A percentile compares a stretch with the other conserved stretches of the same genome.
These are phyloP conservation scores for Oropetium thomaeum DNA, from an alignment of 176 grass and related monocot genomes.

Conservation along the genomic window DNA sequence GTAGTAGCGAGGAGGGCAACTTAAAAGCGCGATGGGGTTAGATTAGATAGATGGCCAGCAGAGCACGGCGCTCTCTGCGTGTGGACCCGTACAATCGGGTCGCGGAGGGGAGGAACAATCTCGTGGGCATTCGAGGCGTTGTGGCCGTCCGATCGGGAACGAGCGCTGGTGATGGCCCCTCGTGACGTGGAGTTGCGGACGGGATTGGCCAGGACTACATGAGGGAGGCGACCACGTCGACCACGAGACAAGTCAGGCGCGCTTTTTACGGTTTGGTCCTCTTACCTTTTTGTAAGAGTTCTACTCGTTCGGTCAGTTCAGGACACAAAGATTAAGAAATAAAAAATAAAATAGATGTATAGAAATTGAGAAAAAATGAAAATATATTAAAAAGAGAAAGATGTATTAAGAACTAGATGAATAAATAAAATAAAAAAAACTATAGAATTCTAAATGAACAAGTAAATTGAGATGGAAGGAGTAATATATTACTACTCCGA, in stretches of 20 bases:
- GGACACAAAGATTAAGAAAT: too few relatives aligned
- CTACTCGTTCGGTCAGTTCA: too few relatives aligned
- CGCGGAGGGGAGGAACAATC: not conserved
- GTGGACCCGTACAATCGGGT: conserved; percentile 6
- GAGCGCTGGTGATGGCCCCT: not conserved
- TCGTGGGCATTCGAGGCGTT: not conserved
- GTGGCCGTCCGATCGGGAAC: not conserved
- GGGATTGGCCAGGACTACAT: too few relatives aligned
- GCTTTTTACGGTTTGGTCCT: not conserved
- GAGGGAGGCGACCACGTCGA: not conserved
- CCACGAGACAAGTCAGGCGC: not conserved
- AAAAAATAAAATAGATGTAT: too few relatives aligned
- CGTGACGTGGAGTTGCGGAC: conserved; percentile 15
- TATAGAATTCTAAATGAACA: too few relatives aligned
- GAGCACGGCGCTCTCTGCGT: conserved; percentile 7
- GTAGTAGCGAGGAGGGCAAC: not conserved
- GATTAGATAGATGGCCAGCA: not conserved
- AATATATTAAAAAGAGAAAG: too few relatives aligned
- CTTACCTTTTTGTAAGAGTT: too few relatives aligned
- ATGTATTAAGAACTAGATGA: too few relatives aligned
- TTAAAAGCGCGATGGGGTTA: not conserved
- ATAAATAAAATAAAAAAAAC: too few relatives aligned
- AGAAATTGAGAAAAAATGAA: too few relatives aligned
- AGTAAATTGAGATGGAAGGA: too few relatives aligned
- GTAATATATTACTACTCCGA: too few relatives aligned